phyloP scores from a whole-genome alignment of 495 filamentous ascomycete species.

The Achaetomiella virescens region DNA sequence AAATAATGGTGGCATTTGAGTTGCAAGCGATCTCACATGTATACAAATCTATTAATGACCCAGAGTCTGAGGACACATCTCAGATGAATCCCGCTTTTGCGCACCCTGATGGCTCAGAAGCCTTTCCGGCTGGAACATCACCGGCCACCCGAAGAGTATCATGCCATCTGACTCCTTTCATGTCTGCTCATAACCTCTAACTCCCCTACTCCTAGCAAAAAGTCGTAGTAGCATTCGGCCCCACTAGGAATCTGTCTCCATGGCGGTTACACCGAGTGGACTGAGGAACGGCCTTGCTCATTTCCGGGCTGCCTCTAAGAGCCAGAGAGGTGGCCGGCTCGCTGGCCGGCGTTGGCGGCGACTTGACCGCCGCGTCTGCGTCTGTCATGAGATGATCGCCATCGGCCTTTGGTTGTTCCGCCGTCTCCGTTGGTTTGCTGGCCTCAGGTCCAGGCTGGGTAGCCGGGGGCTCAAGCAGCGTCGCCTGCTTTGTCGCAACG shows the following conservation, averaged over 20 bases:
- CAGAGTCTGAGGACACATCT: background rate
- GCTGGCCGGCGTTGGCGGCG: conserved; percentile 22
- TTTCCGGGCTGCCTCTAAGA: conserved; percentile 50
- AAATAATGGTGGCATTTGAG: background rate
- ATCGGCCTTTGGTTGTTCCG: background rate
- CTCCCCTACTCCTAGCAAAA: conserved; percentile 12
- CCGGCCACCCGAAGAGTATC: background rate
- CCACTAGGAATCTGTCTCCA: background rate
- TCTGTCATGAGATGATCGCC: background rate
- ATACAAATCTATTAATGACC: conserved; percentile 5
- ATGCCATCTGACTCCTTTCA: conserved; percentile 1
- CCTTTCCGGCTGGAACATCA: background rate
- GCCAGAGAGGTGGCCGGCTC: conserved; percentile 39
- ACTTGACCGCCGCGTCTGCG: conserved; percentile 9
- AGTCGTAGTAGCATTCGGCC: background rate
- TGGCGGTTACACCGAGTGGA: conserved; percentile 28
- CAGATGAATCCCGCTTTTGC: conserved; percentile 4
- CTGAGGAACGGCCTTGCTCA: conserved; percentile 30
- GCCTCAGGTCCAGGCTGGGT: background rate
- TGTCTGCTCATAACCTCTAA: conserved; percentile 9
- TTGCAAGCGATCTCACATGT: background rate
- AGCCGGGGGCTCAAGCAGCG: background rate
- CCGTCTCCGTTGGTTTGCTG: background rate
- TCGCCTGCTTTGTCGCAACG: conserved; percentile 17
- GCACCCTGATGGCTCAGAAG: background rate